Percentiles rank a stretch among this genome's conserved stretches.
Conservation (phyloP, 108 stramenopile genomes). For the Chaetoceros tenuissimus region DNA sequence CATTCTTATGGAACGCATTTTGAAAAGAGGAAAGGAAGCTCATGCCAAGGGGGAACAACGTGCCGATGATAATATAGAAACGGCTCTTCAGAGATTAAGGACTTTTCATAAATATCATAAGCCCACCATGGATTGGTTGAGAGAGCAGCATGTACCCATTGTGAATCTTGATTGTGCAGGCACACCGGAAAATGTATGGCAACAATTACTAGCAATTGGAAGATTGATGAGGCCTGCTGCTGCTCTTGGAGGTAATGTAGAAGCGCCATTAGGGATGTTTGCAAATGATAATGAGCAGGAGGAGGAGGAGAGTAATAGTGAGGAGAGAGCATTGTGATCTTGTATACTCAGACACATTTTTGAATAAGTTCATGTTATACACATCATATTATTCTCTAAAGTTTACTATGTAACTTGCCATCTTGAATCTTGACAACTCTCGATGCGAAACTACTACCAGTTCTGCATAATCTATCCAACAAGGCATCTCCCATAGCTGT, state of each 20-base stretch:
- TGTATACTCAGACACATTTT: no score
- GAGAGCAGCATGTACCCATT: conserved; percentile 68
- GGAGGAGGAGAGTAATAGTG: background rate
- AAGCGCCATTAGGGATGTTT: background rate
- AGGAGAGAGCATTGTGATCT: no score
- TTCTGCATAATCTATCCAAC: conserved; percentile 43
- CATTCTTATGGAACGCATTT: conserved; percentile 64
- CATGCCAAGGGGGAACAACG: conserved; percentile 11
- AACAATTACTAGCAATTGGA: conserved; percentile 66
- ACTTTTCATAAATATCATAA: conserved; percentile 73
- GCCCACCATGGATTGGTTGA: conserved; percentile 61
- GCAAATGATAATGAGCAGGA: background rate
- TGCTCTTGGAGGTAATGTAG: background rate
- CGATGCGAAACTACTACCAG: conserved; percentile 41
- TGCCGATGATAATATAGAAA: conserved; percentile 75
- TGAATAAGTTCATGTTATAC: no score
- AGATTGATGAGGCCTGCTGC: conserved; percentile 46
- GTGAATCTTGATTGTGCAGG: conserved; percentile 78
- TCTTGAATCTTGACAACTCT: conserved; percentile 1
- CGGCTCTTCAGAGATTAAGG: conserved; percentile 60
- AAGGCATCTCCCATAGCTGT: conserved; percentile 53
- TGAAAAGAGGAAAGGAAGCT: conserved; percentile 38
- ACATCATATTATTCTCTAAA: no score
- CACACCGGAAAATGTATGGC: conserved; percentile 67
- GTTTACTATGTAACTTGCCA: background rate